These are phyloP conservation scores for Alloascoidea hylecoeti DNA, from an alignment of 805 yeast genomes.

Conservation along the genomic window DNA sequence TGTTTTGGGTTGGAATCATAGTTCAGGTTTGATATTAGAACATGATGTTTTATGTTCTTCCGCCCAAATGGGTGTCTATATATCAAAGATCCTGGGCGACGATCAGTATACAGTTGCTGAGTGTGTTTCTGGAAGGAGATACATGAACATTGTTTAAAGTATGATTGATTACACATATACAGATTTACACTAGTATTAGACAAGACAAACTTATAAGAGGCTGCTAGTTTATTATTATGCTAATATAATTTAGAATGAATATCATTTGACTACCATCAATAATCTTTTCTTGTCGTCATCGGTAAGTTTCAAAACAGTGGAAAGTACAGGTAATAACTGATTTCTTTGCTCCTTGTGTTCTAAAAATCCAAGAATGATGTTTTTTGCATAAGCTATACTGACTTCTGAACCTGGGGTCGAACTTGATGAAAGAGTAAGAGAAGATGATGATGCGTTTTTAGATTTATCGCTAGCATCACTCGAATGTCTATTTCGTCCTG, in stretches of 20 bases:
- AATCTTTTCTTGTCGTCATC: conserved; percentile 64
- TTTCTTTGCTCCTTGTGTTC: conserved; percentile 89
- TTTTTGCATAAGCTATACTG: conserved; percentile 65
- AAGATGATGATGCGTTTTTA: neutral
- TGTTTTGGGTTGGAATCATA: conserved; percentile 32
- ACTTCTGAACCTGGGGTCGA: neutral
- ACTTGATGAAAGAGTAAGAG: neutral
- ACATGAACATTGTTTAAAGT: conserved; percentile 1
- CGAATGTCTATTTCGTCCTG: neutral
- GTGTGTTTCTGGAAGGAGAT: conserved; percentile 44
- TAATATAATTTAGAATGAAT: conserved; percentile 2
- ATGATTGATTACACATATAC: no score
- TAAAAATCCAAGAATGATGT: conserved; percentile 80
- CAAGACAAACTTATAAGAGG: no score
- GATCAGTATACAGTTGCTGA: conserved; percentile 67
- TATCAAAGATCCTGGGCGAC: conserved; percentile 37
- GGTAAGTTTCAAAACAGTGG: conserved; percentile 55
- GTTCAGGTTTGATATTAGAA: conserved; percentile 62
- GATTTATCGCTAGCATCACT: no score
- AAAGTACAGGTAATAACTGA: conserved; percentile 73
- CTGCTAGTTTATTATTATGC: no score
- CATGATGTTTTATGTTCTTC: conserved; percentile 67
- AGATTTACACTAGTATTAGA: no score
- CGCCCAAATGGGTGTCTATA: conserved; percentile 52
- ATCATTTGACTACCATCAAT: conserved; percentile 26